A percentile compares a stretch with the other conserved stretches of the same genome.
These are phyloP conservation scores for Ascoidea asiatica DNA, from an alignment of 805 yeast species.

Conservation along the genomic window DNA sequence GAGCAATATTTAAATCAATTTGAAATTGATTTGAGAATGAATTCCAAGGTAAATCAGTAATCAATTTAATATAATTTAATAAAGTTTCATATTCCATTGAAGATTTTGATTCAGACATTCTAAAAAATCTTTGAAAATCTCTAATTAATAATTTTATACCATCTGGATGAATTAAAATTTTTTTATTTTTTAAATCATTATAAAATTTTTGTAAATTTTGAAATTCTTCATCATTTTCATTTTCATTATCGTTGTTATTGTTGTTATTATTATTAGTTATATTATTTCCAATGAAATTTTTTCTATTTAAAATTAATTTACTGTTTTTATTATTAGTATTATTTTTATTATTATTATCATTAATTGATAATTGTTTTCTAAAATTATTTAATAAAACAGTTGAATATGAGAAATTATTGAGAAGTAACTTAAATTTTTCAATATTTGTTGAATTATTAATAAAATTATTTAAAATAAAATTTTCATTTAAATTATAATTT, in stretches of 20 bases:
- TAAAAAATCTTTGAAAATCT: slow-evolving; percentile 42
- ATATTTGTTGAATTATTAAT: slow-evolving; percentile 33
- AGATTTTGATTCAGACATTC: slow-evolving; percentile 28
- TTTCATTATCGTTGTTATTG: slow-evolving; percentile 19
- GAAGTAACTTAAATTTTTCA: slow-evolving; percentile 41
- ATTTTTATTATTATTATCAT: background rate
- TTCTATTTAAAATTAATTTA: background rate
- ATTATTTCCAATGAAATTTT: background rate
- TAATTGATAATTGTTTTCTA: slow-evolving; percentile 16
- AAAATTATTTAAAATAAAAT: slow-evolving; percentile 28
- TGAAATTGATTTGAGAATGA: slow-evolving; percentile 22
- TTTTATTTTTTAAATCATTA: slow-evolving; percentile 10
- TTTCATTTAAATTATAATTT: slow-evolving; percentile 18
- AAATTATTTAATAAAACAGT: slow-evolving; percentile 34
- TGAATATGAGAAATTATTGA: slow-evolving; percentile 39
- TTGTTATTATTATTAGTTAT: slow-evolving; percentile 10
- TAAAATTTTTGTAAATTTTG: slow-evolving; percentile 17
- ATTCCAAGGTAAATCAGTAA: slow-evolving; percentile 55
- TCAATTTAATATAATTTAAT: slow-evolving; percentile 48
- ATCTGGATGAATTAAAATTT: slow-evolving; percentile 22
- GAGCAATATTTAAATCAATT: slow-evolving; percentile 37
- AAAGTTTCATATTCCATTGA: slow-evolving; percentile 54
- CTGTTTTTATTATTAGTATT: background rate
- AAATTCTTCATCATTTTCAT: slow-evolving; percentile 31
- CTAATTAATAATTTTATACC: slow-evolving; percentile 26